These are phyloP conservation scores for Phalaenopsis hybrid DNA, from an alignment of 116 monocot species.

Conservation along the genomic window DNA sequence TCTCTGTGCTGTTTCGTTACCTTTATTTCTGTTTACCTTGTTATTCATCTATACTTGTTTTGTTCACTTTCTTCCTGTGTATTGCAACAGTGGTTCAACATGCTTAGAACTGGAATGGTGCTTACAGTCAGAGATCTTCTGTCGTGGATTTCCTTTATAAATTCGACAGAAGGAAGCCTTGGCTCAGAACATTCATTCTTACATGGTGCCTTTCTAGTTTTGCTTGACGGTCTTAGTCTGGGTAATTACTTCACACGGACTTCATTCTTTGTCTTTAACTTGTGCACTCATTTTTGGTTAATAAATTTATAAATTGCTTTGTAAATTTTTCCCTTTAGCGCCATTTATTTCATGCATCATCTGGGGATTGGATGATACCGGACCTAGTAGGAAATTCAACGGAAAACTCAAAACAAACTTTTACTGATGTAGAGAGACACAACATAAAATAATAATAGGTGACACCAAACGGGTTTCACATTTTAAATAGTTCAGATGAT, in stretches of 20 bases:
- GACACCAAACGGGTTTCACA: too few relatives aligned
- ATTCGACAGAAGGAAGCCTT: slow-evolving; percentile 53
- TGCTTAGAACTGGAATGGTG: slow-evolving; percentile 57
- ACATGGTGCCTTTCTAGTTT: slow-evolving; percentile 83
- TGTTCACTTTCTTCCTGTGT: slow-evolving; percentile 3
- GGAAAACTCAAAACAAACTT: too few relatives aligned
- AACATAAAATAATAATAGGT: too few relatives aligned
- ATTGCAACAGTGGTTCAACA: slow-evolving; percentile 73
- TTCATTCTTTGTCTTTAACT: background rate
- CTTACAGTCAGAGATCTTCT: slow-evolving; percentile 92
- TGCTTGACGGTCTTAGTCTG: slow-evolving; percentile 92
- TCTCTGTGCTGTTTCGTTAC: background rate
- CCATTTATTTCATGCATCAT: background rate
- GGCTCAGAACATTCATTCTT: slow-evolving; percentile 53
- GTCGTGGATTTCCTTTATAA: slow-evolving; percentile 82
- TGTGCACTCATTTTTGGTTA: background rate
- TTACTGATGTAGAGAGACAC: too few relatives aligned
- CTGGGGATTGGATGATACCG: too few relatives aligned
- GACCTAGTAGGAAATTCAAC: too few relatives aligned
- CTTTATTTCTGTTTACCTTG: background rate
- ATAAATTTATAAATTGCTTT: background rate
- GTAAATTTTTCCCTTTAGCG: background rate
- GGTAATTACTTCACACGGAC: slow-evolving; percentile 29
- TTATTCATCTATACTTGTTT: background rate
- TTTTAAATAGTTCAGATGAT: too few relatives aligned